phyloP scores from a whole-genome alignment of 352 stramenopile genomes.

The Peronospora destructor region DNA sequence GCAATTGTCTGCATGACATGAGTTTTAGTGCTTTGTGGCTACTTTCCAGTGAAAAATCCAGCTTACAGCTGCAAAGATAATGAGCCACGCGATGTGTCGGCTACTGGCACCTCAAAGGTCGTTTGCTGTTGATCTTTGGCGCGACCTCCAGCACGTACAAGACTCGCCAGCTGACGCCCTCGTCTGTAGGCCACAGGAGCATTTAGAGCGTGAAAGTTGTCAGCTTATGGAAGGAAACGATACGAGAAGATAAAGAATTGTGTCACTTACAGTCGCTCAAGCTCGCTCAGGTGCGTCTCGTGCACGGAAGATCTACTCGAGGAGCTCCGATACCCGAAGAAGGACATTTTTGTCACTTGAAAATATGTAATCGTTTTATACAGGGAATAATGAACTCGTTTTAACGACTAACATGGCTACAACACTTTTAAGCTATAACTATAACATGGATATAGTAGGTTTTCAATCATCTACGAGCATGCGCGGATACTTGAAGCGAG shows the following conservation, averaged over 20 bases:
- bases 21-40: constrained; percentile 2
- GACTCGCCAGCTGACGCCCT: constrained; percentile 68
- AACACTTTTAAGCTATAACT: no score
- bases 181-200: constrained; percentile 31
- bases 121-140: constrained; percentile 84
- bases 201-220: constrained; percentile 3
- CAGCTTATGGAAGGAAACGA: neutral
- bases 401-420: constrained; percentile 9
- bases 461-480: no score
- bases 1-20: constrained; percentile 43
- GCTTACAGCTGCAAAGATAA: constrained; percentile 46
- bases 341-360: constrained; percentile 36
- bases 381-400: neutral
- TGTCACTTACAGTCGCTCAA: constrained; percentile 63
- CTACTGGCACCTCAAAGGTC: constrained; percentile 68
- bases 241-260: constrained; percentile 1
- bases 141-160: constrained; percentile 71
- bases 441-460: no score
- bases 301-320: constrained; percentile 40
- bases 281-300: constrained; percentile 74
- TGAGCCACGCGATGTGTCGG: constrained; percentile 46
- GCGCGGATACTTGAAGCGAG: no score
- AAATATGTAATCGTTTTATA: constrained; percentile 5
- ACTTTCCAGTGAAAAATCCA: neutral
- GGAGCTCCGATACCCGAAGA: constrained; percentile 62